A percentile compares a stretch with the other conserved stretches of the same genome.
Evolutionary conservation across 306 rosid species (phyloP).

Genomic region (Cajanus cajan): DNA sequence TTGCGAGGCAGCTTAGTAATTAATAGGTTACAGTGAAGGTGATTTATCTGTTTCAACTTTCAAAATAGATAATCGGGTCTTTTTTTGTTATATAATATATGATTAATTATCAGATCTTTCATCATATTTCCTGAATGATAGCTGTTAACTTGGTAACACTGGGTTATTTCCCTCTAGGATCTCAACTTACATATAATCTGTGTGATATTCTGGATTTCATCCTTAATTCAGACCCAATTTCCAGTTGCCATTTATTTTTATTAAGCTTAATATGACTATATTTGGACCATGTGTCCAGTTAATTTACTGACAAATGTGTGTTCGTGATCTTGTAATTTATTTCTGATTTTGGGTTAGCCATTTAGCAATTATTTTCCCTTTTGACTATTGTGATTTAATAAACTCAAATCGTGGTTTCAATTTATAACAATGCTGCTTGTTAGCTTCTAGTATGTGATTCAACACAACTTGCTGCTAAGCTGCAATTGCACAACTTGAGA

Average conservation of each 20-base stretch:
- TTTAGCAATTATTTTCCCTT: background rate
- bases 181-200: background rate
- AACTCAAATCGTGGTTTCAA: background rate
- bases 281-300: background rate
- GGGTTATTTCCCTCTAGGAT: background rate
- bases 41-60: background rate
- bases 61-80: background rate
- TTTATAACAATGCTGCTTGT: background rate
- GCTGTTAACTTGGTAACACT: background rate
- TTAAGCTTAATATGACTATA: background rate
- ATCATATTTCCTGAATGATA: background rate
- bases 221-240: background rate
- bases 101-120: background rate
- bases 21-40: background rate
- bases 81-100: background rate
- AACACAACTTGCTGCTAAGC: background rate
- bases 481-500: background rate
- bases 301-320: background rate
- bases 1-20: background rate
- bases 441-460: conserved; percentile 2
- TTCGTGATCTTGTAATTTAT: background rate
- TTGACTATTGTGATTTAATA: background rate
- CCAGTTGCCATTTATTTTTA: background rate
- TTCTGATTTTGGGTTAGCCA: background rate
- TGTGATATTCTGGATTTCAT: background rate